A percentile compares a stretch with the other conserved stretches of the same genome.
Conservation (phyloP, 805 yeast species). For the Zygoascus tannicola region DNA sequence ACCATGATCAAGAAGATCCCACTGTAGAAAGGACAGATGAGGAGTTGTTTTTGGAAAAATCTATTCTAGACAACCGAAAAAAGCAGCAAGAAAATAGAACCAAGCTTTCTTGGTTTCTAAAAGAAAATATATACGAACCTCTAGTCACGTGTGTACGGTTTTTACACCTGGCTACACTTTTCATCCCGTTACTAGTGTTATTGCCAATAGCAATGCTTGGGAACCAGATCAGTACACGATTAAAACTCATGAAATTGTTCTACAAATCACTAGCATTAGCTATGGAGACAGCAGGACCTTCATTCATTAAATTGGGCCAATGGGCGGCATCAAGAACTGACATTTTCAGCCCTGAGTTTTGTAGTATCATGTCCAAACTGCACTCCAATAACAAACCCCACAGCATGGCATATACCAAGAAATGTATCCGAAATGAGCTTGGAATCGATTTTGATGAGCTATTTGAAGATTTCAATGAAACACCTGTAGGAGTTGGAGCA, state of each 20-base stretch:
- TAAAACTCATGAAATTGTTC: neutral
- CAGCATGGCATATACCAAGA: conserved; percentile 49
- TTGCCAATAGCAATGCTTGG: conserved; percentile 56
- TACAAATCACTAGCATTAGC: conserved; percentile 48
- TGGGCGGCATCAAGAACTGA: conserved; percentile 99
- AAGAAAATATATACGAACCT: conserved; percentile 52
- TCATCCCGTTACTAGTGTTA: conserved; percentile 56
- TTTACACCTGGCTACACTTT: conserved; percentile 52
- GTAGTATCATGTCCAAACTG: conserved; percentile 62
- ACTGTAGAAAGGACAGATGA: too few species aligned
- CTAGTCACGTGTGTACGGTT: conserved; percentile 58
- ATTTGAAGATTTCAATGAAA: conserved; percentile 65
- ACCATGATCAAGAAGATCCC: too few species aligned
- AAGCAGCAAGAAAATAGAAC: too few species aligned
- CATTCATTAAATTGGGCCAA: conserved; percentile 67
- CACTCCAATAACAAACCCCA: conserved; percentile 83
- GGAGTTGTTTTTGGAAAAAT: too few species aligned
- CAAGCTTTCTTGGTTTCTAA: conserved; percentile 5
- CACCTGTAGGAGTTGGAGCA: conserved; percentile 94
- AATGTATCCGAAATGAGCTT: conserved; percentile 51
- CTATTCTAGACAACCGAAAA: too few species aligned
- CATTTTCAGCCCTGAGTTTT: conserved; percentile 70
- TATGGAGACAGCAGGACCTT: conserved; percentile 84
- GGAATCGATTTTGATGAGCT: conserved; percentile 57
- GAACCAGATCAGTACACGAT: too few species aligned